Evolutionary conservation across 2,329 filamentous ascomycete species (phyloP).

Genomic region (Alternaria consortialis): DNA sequence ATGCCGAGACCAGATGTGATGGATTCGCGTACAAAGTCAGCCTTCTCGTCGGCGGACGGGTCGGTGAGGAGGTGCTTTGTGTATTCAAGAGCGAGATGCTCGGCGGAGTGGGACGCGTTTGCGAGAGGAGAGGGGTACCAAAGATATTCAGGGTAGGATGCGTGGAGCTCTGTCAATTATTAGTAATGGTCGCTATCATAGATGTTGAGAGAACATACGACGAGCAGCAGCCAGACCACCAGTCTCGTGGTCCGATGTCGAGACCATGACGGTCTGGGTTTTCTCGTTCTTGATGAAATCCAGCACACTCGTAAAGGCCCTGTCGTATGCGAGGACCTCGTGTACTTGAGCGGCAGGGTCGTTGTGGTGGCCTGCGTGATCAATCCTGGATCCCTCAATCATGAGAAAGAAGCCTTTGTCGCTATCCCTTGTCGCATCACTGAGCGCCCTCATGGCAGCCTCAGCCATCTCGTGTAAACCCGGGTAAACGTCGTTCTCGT

Average conservation of each 20-base stretch:
- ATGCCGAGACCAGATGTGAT: constrained; percentile 79
- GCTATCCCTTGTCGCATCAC: constrained; percentile 79
- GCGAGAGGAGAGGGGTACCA: constrained; percentile 88
- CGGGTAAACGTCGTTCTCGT: constrained; percentile 81
- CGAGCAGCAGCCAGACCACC: constrained; percentile 85
- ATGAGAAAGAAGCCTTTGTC: constrained; percentile 98
- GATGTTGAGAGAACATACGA: constrained; percentile 61
- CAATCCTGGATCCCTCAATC: constrained; percentile 96
- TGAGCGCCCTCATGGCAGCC: constrained; percentile 80
- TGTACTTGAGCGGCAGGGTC: constrained; percentile 68
- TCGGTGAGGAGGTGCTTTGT: constrained; percentile 63
- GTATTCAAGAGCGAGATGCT: constrained; percentile 73
- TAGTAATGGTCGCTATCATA: constrained; percentile 7
- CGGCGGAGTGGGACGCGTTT: constrained; percentile 78
- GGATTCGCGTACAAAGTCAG: constrained; percentile 72
- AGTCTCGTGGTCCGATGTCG: constrained; percentile 95
- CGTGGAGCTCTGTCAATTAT: constrained; percentile 61
- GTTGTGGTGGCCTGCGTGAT: constrained; percentile 81
- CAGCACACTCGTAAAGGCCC: constrained; percentile 80
- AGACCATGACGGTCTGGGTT: constrained; percentile 81
- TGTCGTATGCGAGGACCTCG: constrained; percentile 95
- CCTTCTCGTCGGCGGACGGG: constrained; percentile 42
- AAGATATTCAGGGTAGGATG: constrained; percentile 71
- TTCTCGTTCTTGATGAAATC: constrained; percentile 82
- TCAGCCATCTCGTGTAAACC: constrained; percentile 90